These are phyloP conservation scores for Claviceps africana DNA, from an alignment of 2,329 filamentous ascomycete species.

Conservation along the genomic window DNA sequence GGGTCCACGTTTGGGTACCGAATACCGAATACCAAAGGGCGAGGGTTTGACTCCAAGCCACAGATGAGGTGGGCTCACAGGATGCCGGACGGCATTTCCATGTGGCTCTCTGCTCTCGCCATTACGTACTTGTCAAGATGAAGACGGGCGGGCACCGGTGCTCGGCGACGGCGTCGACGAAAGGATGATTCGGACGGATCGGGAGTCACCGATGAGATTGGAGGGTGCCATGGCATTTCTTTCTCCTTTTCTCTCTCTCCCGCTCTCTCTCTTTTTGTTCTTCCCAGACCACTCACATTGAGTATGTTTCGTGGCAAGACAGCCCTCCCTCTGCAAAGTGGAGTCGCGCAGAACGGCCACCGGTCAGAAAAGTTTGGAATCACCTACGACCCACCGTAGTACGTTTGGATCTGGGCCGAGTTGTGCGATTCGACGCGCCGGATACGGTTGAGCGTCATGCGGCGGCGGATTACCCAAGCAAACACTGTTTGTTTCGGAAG, in stretches of 20 bases:
- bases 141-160: neutral
- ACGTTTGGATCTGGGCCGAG: no score
- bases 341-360: neutral
- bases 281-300: no score
- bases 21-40: neutral
- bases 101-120: neutral
- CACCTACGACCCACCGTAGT: no score
- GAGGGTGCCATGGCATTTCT: neutral
- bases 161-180: no score
- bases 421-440: no score
- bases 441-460: no score
- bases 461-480: no score
- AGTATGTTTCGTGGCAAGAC: neutral
- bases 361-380: no score
- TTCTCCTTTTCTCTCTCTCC: neutral
- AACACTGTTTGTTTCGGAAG: no score
- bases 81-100: neutral
- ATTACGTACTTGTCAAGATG: neutral
- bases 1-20: neutral
- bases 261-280: neutral
- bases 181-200: no score
- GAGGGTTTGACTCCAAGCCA: neutral
- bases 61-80: neutral
- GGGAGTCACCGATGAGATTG: no score
- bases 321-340: neutral